These are phyloP conservation scores for Penicillium sp. DNA, from an alignment of 2,329 filamentous ascomycete species.

Conservation along the genomic window DNA sequence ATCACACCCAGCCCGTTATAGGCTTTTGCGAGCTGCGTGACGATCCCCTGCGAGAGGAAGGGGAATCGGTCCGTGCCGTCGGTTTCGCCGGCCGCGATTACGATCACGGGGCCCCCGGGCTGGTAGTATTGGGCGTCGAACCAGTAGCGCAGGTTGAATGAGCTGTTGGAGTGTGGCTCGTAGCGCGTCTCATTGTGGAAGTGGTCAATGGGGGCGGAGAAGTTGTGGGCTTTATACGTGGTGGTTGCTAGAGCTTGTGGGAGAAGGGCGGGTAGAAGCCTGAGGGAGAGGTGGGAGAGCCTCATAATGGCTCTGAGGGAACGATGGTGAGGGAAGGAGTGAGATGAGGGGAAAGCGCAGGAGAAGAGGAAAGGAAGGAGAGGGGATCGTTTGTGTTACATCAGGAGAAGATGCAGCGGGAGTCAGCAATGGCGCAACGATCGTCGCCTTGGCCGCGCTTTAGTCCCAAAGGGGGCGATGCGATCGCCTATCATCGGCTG, in stretches of 20 bases:
- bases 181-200: slow-evolving; percentile 81
- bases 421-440: slow-evolving; percentile 38
- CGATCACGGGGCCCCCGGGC: slow-evolving; percentile 78
- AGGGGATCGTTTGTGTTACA: neutral
- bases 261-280: neutral
- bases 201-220: slow-evolving; percentile 72
- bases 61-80: slow-evolving; percentile 52
- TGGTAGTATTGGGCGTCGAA: slow-evolving; percentile 79
- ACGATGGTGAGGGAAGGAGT: neutral
- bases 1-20: slow-evolving; percentile 78
- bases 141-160: slow-evolving; percentile 79
- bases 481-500: neutral
- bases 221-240: slow-evolving; percentile 42
- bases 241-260: neutral
- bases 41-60: slow-evolving; percentile 78
- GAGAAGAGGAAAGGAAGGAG: neutral
- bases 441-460: neutral
- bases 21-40: slow-evolving; percentile 70
- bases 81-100: slow-evolving; percentile 74
- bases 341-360: neutral
- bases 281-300: neutral
- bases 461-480: neutral
- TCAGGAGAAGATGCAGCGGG: neutral
- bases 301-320: neutral
- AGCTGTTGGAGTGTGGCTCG: slow-evolving; percentile 72